Evolutionary conservation across 148 eudicot genomes (phyloP).

Genomic region (Arctostaphylos glauca): DNA sequence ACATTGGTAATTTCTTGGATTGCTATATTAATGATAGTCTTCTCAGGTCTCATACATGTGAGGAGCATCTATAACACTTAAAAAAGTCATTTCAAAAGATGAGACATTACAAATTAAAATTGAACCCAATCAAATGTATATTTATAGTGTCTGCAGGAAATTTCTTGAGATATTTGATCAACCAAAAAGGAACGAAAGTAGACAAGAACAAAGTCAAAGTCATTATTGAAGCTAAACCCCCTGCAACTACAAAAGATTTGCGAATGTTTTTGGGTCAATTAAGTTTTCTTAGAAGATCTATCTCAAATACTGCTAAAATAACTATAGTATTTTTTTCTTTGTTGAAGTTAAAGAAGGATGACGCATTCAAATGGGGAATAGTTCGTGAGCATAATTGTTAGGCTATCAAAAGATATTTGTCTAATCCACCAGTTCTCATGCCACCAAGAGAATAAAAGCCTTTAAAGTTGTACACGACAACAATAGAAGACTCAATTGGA

Average conservation of each 20-base stretch:
- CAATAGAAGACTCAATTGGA: background rate
- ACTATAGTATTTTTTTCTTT: too few species aligned
- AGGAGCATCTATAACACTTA: too few species aligned
- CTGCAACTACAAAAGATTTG: background rate
- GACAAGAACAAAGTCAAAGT: background rate
- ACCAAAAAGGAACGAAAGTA: background rate
- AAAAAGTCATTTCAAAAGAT: too few species aligned
- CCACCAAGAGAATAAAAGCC: background rate
- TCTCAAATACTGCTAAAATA: background rate
- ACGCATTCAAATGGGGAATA: background rate
- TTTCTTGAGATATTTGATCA: too few species aligned
- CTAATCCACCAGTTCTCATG: background rate
- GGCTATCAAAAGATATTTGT: too few species aligned
- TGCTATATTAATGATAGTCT: too few species aligned
- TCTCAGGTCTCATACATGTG: too few species aligned
- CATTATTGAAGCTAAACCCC: too few species aligned
- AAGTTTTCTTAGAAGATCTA: background rate
- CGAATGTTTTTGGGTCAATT: background rate
- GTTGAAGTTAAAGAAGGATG: background rate
- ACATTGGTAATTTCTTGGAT: too few species aligned
- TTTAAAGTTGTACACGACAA: background rate
- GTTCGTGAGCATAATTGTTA: background rate
- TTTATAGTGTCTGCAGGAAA: background rate
- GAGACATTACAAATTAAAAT: background rate
- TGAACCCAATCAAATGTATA: background rate